Percentiles rank a stretch among this genome's conserved stretches.
Evolutionary conservation across 345 rosid genomes (phyloP).

Genomic region (Trapa incisa): DNA sequence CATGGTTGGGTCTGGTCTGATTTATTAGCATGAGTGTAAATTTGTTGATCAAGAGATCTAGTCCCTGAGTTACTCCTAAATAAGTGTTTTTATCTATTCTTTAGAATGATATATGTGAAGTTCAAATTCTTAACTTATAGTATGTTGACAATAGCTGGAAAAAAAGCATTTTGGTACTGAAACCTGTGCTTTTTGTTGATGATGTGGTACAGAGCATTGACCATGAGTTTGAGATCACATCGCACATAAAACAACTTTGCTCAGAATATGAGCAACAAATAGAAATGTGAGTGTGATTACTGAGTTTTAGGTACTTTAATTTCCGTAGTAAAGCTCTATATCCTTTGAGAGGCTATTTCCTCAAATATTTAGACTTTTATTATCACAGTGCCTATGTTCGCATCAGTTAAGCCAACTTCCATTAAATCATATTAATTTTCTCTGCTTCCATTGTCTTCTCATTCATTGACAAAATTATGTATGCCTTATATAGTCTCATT

Average conservation of each 20-base stretch:
- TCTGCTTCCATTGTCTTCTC: background rate
- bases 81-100: background rate
- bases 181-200: constrained; percentile 8
- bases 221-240: constrained; percentile 41
- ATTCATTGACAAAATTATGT: background rate
- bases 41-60: background rate
- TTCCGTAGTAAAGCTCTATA: background rate
- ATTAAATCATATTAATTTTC: background rate
- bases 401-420: background rate
- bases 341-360: background rate
- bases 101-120: background rate
- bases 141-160: background rate
- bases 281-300: constrained; percentile 45
- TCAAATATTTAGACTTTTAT: background rate
- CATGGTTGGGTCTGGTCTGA: background rate
- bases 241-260: constrained; percentile 40
- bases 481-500: background rate
- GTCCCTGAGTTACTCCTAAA: background rate
- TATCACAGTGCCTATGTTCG: background rate
- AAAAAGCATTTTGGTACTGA: background rate
- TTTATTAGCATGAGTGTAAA: background rate
- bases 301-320: background rate
- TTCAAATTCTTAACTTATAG: background rate
- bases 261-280: constrained; percentile 65
- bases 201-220: constrained; percentile 32